Percentiles rank a stretch among this genome's conserved stretches.
These are phyloP conservation scores for Niveomyces coronatus DNA, from an alignment of 2,329 filamentous ascomycete genomes.

Conservation along the genomic window DNA sequence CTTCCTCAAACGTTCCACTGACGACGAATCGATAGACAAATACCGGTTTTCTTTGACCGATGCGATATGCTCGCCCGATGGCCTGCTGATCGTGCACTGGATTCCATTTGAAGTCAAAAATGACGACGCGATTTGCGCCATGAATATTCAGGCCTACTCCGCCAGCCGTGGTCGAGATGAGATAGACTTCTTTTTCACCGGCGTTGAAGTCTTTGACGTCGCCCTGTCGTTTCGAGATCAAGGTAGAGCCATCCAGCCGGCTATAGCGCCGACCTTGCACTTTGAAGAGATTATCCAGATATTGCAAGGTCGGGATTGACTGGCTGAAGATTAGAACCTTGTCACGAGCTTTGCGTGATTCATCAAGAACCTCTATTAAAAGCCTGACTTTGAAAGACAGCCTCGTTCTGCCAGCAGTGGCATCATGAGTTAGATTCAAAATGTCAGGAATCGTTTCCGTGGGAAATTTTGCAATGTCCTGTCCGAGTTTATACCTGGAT, in stretches of 20 bases:
- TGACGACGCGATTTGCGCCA: constrained; percentile 74
- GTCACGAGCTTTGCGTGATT: constrained; percentile 52
- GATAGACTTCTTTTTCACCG: constrained; percentile 46
- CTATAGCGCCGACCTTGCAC: constrained; percentile 35
- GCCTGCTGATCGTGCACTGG: constrained; percentile 78
- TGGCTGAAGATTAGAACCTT: constrained; percentile 77
- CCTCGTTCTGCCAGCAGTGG: constrained; percentile 31
- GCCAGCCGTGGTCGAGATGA: constrained; percentile 78
- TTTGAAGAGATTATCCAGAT: constrained; percentile 48
- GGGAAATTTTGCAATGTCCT: constrained; percentile 15
- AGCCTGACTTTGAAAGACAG: constrained; percentile 61
- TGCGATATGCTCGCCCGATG: constrained; percentile 73
- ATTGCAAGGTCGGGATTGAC: constrained; percentile 58
- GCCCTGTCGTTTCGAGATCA: constrained; percentile 46
- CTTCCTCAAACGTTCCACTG: constrained; percentile 70
- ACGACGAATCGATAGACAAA: constrained; percentile 75
- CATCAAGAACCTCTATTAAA: constrained; percentile 58
- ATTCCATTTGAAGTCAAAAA: constrained; percentile 77
- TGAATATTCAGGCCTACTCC: constrained; percentile 76
- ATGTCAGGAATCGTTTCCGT: constrained; percentile 18
- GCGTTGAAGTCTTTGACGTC: constrained; percentile 61
- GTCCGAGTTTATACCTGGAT: constrained; percentile 7
- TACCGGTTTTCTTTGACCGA: constrained; percentile 72
- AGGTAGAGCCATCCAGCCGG: constrained; percentile 59
- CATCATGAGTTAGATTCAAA: constrained; percentile 27